Evolutionary conservation across 768 basidiomycete genomes (phyloP), one percentile per base, ranked within the genome.

Genomic region (Boletus vinaceobasis): DNA sequence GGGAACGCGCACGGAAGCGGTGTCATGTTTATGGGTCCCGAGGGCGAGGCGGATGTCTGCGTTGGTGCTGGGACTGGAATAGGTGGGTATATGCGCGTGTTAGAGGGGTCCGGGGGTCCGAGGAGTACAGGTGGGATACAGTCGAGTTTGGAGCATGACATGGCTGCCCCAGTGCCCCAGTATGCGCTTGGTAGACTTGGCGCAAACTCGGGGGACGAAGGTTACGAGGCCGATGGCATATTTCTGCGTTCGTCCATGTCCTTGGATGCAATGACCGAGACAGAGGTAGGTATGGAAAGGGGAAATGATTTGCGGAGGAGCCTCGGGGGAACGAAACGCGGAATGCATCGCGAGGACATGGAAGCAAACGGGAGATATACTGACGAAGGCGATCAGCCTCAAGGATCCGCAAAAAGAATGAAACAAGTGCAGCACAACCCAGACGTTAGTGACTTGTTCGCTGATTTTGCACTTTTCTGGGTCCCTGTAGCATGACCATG

Each of bases 51-150:
- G n/a, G 55, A 47, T 13, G 23, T 42, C 21, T 45, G 37, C 21
- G 7, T 26, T 4, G 38, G 42, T 32, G n/a, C 37, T 39, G 57
- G 54, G 6, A 21, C 45, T 6, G 51, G 55, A 26, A 26, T 53
- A 27, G 44, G 55, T 54, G 67, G 59, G 8, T 68, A 68, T 69
- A 68, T 69, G 67, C 67, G 59, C 50, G 29, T 17, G 19, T 48
- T 57, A 23, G 61, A 55, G 29, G 49, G 43, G 32, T 31, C 57
- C 29, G 59, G 45, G 15, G 29, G 40, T 23, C 32, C 48, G 8
- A 49, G 45, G 7, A 48, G 32, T 31, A 39, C 48, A 33, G 33
- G 36, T 21, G 47, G 40, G 15, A 29, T 38, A 17, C 56, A 43
- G 23, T 37, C 44, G 10, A 37, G 27, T 31, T 33, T 53, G 48